These are phyloP conservation scores for Cladosporium oxysporum DNA, from an alignment of 2,329 filamentous ascomycete species.

Conservation along the genomic window DNA sequence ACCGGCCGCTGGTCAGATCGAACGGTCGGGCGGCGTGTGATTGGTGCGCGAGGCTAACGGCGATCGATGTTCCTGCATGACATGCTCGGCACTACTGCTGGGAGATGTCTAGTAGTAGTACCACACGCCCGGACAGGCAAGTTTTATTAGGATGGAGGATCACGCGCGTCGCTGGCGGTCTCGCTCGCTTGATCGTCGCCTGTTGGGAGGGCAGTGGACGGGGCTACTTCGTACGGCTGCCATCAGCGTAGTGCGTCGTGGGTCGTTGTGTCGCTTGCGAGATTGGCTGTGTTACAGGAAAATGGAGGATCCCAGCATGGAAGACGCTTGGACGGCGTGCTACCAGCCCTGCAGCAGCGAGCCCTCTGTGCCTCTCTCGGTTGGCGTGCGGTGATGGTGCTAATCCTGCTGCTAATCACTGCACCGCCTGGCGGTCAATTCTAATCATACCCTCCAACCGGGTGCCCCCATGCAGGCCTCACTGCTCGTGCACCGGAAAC, in stretches of 20 bases:
- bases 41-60: slow-evolving; percentile 7
- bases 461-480: slow-evolving; percentile 11
- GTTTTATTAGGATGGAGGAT: neutral
- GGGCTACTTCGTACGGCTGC: neutral
- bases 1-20: slow-evolving; percentile 8
- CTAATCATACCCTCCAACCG: slow-evolving; percentile 19
- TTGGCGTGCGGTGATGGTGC: neutral
- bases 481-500: slow-evolving; percentile 11
- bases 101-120: neutral
- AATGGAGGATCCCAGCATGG: slow-evolving; percentile 10
- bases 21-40: neutral
- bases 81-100: neutral
- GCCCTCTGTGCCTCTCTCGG: slow-evolving; percentile 10
- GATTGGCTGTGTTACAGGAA: slow-evolving; percentile 19
- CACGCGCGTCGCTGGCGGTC: neutral
- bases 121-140: neutral
- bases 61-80: slow-evolving; percentile 19
- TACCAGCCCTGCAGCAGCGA: slow-evolving; percentile 10
- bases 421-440: neutral
- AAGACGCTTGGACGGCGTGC: slow-evolving; percentile 8
- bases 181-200: neutral
- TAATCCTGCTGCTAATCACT: slow-evolving; percentile 5
- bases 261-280: neutral
- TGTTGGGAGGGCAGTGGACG: neutral
- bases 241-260: neutral